Conservation (phyloP, 2,329 filamentous ascomycete species). For the Trichoderma breve region DNA sequence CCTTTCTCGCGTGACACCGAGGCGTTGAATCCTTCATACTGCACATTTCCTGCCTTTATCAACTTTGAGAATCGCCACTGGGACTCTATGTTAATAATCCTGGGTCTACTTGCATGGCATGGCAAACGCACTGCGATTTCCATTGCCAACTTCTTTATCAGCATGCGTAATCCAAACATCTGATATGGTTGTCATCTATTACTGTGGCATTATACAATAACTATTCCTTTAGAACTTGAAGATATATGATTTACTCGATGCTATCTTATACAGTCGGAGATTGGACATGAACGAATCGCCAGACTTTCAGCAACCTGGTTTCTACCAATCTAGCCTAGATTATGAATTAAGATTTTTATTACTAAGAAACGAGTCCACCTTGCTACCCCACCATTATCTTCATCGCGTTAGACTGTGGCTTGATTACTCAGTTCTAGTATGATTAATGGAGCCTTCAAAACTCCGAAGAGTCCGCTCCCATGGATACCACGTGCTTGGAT, state of each 20-base stretch:
- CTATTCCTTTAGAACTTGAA: no score
- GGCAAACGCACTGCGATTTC: not conserved
- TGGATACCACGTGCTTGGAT: not conserved
- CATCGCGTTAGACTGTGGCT: not conserved
- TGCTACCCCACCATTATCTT: not conserved
- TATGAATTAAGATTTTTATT: not conserved
- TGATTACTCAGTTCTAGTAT: not conserved
- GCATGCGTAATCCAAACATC: no score
- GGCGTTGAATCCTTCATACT: not conserved
- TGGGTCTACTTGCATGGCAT: not conserved
- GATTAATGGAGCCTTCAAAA: not conserved
- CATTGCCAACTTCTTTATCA: not conserved
- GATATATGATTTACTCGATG: no score
- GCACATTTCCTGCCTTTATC: not conserved
- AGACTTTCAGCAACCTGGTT: no score
- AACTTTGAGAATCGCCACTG: not conserved
- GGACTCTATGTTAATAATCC: not conserved
- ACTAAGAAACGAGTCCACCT: not conserved
- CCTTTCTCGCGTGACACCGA: no score
- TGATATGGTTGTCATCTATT: no score
- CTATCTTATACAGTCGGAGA: no score
- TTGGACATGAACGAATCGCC: no score
- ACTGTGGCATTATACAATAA: no score
- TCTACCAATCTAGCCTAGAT: not conserved
- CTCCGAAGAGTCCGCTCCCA: not conserved